phyloP scores from a whole-genome alignment of 192 early-diverging fungal genomes.

The Podila epicladia region DNA sequence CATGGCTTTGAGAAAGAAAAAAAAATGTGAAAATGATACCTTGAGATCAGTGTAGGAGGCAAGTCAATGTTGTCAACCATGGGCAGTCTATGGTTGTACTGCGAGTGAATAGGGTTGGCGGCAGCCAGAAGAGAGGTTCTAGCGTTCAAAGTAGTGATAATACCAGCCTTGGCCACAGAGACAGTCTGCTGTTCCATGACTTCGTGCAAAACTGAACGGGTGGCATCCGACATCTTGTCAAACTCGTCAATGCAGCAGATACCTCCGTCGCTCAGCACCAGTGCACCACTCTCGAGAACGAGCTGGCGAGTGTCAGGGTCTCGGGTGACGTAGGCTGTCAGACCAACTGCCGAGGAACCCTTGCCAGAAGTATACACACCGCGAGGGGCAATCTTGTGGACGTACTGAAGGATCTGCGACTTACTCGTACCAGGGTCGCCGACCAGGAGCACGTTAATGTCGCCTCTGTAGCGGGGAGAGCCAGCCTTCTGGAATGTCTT shows the following conservation, averaged over 20 bases:
- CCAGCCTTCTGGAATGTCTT: constrained; percentile 80
- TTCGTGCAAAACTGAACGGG: constrained; percentile 95
- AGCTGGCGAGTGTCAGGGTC: constrained; percentile 97
- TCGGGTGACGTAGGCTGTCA: constrained; percentile 94
- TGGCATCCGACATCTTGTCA: constrained; percentile 98
- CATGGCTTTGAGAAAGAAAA: background rate
- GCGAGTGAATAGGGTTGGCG: constrained; percentile 94
- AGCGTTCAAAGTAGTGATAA: constrained; percentile 97
- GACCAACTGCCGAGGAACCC: constrained; percentile 94
- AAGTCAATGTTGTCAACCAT: constrained; percentile 92
- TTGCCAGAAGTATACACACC: constrained; percentile 98
- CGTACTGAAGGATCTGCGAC: constrained; percentile 92
- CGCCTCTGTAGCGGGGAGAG: constrained; percentile 79
- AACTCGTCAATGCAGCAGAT: constrained; percentile 99
- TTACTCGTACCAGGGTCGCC: constrained; percentile 98
- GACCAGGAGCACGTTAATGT: constrained; percentile 94
- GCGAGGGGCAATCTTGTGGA: constrained; percentile 93
- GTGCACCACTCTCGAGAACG: constrained; percentile 95
- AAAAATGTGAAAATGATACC: constrained; percentile 52
- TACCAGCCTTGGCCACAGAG: constrained; percentile 98
- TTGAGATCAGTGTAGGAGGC: constrained; percentile 92
- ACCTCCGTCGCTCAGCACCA: constrained; percentile 96
- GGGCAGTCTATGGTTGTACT: constrained; percentile 84
- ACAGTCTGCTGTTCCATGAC: constrained; percentile 99
- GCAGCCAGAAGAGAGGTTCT: constrained; percentile 94